Evolutionary conservation across 371 early-diverging fungal species (phyloP).

Genomic region (Quaeritorhiza haematococci): DNA sequence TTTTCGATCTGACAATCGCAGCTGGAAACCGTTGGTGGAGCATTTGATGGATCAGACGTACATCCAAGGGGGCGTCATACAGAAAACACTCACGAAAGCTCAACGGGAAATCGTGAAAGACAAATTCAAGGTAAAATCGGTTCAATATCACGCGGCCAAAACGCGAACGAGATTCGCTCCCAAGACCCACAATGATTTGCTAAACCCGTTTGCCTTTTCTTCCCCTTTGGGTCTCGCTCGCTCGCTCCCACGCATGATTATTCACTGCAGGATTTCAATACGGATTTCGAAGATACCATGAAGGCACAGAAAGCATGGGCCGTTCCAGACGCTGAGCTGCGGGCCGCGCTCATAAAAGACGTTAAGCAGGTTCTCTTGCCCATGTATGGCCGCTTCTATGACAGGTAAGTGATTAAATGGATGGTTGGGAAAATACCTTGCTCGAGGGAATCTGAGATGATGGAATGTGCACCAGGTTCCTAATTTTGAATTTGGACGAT

Average conservation of each 20-base stretch:
- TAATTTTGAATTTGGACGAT: not conserved
- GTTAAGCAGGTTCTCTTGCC: conserved; percentile 70
- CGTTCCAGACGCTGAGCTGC: conserved; percentile 76
- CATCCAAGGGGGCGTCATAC: conserved; percentile 60
- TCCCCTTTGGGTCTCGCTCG: not conserved
- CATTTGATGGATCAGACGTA: conserved; percentile 69
- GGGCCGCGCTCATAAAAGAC: conserved; percentile 65
- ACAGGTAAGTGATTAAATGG: conserved; percentile 39
- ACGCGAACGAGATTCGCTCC: no score
- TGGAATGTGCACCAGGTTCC: no score
- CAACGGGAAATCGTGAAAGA: conserved; percentile 74
- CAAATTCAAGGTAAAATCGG: conserved; percentile 70
- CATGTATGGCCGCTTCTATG: conserved; percentile 71
- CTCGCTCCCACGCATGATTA: not conserved
- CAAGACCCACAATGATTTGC: no score
- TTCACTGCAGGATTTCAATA: conserved; percentile 61
- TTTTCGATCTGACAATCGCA: conserved; percentile 5
- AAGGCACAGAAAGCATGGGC: conserved; percentile 69
- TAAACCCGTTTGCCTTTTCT: not conserved
- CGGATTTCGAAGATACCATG: conserved; percentile 72
- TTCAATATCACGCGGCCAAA: no score
- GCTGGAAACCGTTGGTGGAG: conserved; percentile 71
- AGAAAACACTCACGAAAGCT: conserved; percentile 54
- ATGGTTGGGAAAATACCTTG: no score
- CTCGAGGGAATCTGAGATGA: no score